phyloP scores from a whole-genome alignment of 306 rosid genomes.

The Pachyrhizus erosus region DNA sequence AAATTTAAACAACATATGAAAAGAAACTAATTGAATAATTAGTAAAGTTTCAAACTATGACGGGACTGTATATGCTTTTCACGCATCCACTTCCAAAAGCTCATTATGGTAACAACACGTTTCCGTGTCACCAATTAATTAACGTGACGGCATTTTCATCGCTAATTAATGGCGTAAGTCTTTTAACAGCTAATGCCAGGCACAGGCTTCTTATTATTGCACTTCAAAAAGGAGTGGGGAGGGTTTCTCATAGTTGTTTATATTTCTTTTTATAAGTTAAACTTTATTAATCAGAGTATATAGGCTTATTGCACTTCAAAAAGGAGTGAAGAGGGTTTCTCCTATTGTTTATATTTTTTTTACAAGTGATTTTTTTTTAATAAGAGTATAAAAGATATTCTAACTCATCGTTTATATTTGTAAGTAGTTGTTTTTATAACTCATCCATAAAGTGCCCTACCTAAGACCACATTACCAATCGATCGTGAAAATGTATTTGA shows the following conservation, averaged over 20 bases:
- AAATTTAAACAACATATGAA: background rate
- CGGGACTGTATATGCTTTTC: background rate
- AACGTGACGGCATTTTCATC: background rate
- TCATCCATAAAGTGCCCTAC: background rate
- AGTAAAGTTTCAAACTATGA: background rate
- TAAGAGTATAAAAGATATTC: background rate
- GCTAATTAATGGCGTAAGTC: constrained; percentile 3
- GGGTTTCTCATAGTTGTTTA: background rate
- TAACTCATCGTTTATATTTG: background rate
- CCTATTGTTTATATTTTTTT: background rate
- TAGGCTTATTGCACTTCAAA: background rate
- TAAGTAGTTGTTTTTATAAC: background rate
- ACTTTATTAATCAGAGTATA: background rate
- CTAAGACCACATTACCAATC: background rate
- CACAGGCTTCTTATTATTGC: background rate
- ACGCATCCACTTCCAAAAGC: constrained; percentile 2
- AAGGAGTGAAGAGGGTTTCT: background rate
- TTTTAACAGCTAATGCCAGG: constrained; percentile 6
- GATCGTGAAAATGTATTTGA: background rate
- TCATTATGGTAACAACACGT: constrained; percentile 30
- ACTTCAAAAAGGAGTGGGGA: background rate
- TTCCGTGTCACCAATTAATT: constrained; percentile 6
- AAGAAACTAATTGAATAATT: background rate
- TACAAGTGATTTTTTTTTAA: background rate
- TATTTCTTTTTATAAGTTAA: background rate